Percentiles rank a stretch among this genome's conserved stretches.
These are phyloP conservation scores for Rusavskia elegans DNA, from an alignment of 495 filamentous ascomycete species.

Conservation along the genomic window DNA sequence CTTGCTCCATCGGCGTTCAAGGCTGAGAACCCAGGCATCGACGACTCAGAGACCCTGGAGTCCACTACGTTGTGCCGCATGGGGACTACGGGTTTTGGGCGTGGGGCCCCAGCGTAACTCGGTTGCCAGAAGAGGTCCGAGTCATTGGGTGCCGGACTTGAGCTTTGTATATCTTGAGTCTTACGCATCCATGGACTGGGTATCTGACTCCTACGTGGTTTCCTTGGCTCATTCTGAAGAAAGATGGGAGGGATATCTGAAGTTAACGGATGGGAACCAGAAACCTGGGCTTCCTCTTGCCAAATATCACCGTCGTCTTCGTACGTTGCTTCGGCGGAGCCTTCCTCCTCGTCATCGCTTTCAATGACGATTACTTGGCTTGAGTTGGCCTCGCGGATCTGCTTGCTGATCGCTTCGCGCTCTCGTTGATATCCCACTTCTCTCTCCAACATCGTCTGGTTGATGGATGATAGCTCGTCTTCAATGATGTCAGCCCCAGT, in stretches of 20 bases:
- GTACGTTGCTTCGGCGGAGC: constrained; percentile 1
- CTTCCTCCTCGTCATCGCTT: constrained; percentile 23
- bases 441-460: constrained; percentile 9
- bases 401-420: constrained; percentile 31
- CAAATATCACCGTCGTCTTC: constrained; percentile 21
- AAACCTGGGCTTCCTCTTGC: constrained; percentile 24
- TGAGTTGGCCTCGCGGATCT: constrained; percentile 30
- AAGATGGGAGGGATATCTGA: neutral
- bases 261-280: constrained; percentile 2
- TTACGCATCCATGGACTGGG: constrained; percentile 28
- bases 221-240: constrained; percentile 6
- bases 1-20: too few relatives aligned
- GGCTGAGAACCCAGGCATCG: too few relatives aligned
- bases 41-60: too few relatives aligned
- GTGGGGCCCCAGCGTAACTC: neutral
- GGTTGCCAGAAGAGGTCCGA: constrained; percentile 11
- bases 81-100: too few relatives aligned
- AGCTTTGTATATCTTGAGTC: constrained; percentile 10
- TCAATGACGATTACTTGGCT: constrained; percentile 35
- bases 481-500: neutral
- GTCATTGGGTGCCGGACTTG: neutral
- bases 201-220: constrained; percentile 22
- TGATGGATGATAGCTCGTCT: neutral
- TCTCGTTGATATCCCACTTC: constrained; percentile 34
- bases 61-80: too few relatives aligned